phyloP scores from a whole-genome alignment of 2,329 filamentous ascomycete species.

The Xenosphaeropsis pyriputrescens region DNA sequence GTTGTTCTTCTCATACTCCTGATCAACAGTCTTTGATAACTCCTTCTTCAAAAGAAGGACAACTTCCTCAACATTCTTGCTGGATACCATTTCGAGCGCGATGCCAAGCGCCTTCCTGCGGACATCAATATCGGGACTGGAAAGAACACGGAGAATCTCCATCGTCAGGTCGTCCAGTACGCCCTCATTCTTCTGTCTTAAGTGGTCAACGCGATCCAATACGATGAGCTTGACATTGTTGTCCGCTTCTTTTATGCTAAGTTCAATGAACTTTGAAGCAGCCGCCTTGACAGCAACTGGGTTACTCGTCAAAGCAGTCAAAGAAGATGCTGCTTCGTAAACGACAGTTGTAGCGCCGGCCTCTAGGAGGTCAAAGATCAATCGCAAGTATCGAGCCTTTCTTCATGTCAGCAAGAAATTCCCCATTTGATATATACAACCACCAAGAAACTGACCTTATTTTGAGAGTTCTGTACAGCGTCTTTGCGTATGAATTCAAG shows the following conservation, averaged over 20 bases:
- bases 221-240: conserved; percentile 99
- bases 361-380: conserved; percentile 95
- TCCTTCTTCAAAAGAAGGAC: conserved; percentile 95
- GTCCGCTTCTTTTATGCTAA: conserved; percentile 93
- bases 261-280: conserved; percentile 88
- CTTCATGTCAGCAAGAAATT: conserved; percentile 14
- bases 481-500: conserved; percentile 97
- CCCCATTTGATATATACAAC: background rate
- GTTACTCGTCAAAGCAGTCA: conserved; percentile 89
- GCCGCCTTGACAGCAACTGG: conserved; percentile 96
- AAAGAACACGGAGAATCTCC: conserved; percentile 91
- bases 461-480: conserved; percentile 83
- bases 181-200: conserved; percentile 78
- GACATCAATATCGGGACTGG: conserved; percentile 91
- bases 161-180: conserved; percentile 88
- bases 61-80: conserved; percentile 97
- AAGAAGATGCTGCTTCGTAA: conserved; percentile 90
- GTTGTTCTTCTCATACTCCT: conserved; percentile 96
- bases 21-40: conserved; percentile 90
- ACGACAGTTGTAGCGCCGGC: conserved; percentile 88
- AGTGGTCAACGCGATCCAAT: conserved; percentile 78
- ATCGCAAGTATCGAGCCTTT: conserved; percentile 77
- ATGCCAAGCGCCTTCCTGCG: conserved; percentile 81
- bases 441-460: conserved; percentile 50
- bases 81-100: conserved; percentile 93